phyloP scores from a whole-genome alignment of 2,329 filamentous ascomycete genomes.

The Hypomyces rosellus region DNA sequence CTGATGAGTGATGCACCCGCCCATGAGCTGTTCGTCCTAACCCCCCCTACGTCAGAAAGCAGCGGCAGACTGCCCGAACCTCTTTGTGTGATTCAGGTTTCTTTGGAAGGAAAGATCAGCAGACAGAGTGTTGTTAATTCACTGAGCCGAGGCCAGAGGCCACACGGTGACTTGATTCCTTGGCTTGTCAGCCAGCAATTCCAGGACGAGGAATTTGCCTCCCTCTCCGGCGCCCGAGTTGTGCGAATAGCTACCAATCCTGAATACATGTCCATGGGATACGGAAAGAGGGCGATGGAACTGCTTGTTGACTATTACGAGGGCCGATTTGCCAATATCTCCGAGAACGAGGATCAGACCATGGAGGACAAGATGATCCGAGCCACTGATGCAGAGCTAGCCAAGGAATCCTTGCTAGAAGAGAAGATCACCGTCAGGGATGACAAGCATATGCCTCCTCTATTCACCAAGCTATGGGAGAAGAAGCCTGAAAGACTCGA shows the following conservation, averaged over 20 bases:
- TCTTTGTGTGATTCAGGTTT: conserved; percentile 88
- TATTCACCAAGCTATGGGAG: conserved; percentile 85
- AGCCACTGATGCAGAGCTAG: conserved; percentile 76
- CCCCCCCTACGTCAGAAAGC: conserved; percentile 74
- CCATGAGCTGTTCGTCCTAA: conserved; percentile 91
- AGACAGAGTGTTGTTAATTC: conserved; percentile 85
- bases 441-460: conserved; percentile 83
- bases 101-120: conserved; percentile 92
- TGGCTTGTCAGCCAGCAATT: conserved; percentile 98
- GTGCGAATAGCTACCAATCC: conserved; percentile 96
- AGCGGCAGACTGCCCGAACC: conserved; percentile 81
- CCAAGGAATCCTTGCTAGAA: conserved; percentile 67
- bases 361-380: conserved; percentile 63
- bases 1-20: conserved; percentile 97
- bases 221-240: conserved; percentile 82
- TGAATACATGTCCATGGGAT: conserved; percentile 87
- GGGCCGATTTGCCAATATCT: conserved; percentile 79
- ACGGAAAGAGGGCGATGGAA: conserved; percentile 81
- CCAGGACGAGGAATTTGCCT: conserved; percentile 94
- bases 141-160: conserved; percentile 80
- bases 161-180: conserved; percentile 88
- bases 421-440: conserved; percentile 89
- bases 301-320: conserved; percentile 91
- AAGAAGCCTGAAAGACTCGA: conserved; percentile 74
- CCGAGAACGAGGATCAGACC: conserved; percentile 56